Evolutionary conservation across 2,329 filamentous ascomycete species (phyloP), one percentile per base, ranked within the genome.

Genomic region (Aureobasidium sp.): DNA sequence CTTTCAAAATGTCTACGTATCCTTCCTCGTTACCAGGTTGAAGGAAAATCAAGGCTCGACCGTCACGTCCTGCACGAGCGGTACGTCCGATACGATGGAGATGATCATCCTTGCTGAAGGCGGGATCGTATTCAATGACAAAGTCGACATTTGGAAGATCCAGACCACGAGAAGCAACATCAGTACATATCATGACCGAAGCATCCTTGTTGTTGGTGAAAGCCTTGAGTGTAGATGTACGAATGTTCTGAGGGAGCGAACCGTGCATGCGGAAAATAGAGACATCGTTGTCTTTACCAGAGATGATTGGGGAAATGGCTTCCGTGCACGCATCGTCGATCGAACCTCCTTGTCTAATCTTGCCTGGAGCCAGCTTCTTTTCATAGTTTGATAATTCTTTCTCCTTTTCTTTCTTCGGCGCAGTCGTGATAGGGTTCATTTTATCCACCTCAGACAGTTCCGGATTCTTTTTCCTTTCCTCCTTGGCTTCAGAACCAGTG

Each of bases 81-180:
- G 94, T 99, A 73, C 94, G 89, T 61, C 94, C 94, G 61, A 97
- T 90, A 62, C 94, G 88, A 77, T 99, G 94, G 8, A 97, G 83
- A 73, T 99, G 94, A 73, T 99, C 94, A 64, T 92, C 89, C 27
- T 91, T 87, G 71, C 89, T 91, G 76, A 97, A 97, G 2, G 94
- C 90, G 0, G 94, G 92, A 71, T 99, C 94, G 72, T 96, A 97
- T 74, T 99, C 94, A 62, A 99, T 84, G 55, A 99, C 92, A 24
- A 97, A 82, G 73, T 99, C 94, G 57, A 99, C 90, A 56, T 94
- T 93, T 0, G 93, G 93, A 17, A 99, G 84, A 79, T 99, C 94
- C 46, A 99, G 86, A 78, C 94, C 94, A 71, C 94, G 90, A 24
- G 94, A 94, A 13, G 94, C 91, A 56, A 99, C 94, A 71, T 99